These are phyloP conservation scores for Caryopteris hybrid DNA, from an alignment of 305 asterid species.

Conservation along the genomic window DNA sequence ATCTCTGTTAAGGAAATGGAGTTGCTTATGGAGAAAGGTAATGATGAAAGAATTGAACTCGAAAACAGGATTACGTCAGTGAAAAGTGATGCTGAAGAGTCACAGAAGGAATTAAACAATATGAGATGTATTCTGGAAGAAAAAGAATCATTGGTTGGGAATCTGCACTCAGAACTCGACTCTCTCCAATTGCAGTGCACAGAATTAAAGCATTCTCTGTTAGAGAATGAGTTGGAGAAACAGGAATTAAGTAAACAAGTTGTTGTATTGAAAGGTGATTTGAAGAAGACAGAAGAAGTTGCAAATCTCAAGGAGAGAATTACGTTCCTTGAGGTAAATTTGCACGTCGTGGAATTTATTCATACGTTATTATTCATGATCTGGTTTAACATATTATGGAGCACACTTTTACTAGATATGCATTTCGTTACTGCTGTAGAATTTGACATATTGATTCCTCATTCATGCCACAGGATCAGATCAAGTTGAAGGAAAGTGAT, in stretches of 20 bases:
- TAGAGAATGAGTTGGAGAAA: constrained; percentile 54
- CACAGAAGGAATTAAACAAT: constrained; percentile 34
- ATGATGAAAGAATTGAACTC: constrained; percentile 45
- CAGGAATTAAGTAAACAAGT: constrained; percentile 61
- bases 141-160: constrained; percentile 40
- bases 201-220: constrained; percentile 35
- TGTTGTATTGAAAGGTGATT: constrained; percentile 39
- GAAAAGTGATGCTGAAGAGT: constrained; percentile 45
- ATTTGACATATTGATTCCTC: neutral
- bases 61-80: constrained; percentile 35
- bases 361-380: too few species aligned
- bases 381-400: too few species aligned
- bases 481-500: constrained; percentile 62
- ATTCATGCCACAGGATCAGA: constrained; percentile 45
- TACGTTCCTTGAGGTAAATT: constrained; percentile 72
- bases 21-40: constrained; percentile 35
- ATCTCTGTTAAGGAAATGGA: constrained; percentile 44
- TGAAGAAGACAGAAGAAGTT: constrained; percentile 61
- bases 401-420: too few species aligned
- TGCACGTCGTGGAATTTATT: constrained; percentile 5
- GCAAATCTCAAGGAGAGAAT: constrained; percentile 71
- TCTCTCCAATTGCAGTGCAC: constrained; percentile 39
- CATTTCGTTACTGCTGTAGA: too few species aligned
- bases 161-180: constrained; percentile 47
- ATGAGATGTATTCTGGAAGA: constrained; percentile 46